Base-by-base conservation (phyloP, 805 yeast species). In the Ogataea glucozyma region DNA sequence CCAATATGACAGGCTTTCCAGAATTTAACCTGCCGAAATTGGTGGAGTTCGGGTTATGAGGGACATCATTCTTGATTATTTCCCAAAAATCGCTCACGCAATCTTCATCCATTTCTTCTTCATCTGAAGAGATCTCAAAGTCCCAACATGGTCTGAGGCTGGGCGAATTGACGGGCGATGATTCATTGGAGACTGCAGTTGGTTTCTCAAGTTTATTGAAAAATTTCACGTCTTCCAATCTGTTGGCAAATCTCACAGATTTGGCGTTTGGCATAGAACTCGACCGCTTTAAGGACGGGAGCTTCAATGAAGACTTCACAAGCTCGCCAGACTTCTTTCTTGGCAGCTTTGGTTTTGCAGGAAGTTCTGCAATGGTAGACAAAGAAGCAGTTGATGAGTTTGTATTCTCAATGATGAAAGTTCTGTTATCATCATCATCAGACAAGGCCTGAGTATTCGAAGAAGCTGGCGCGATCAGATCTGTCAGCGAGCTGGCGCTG, bases 201-300 rank as follows among this genome's bases (percentile, higher is more conserved):
- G 89, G 88, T 48, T 75, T 76, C 38, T 77, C 82, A 20, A 64
- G 60, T 31, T 80, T 81, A 52, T 79, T 78, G 57, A 84, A 83
- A 54, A 77, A 76, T 60, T 83, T 83, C 43, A 84, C 74, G 30
- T 79, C 79, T 40, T 79, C 81, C 44, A 83, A 65, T 38, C 76
- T 67, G 5, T 75, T 60, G 1, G 88, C 85, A 60, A 83, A 83
- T 41, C 87, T 66, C 31, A 83, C 89, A 6, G 78, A 75, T 58
- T 81, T 82, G 10, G 66, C 49, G 43, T 63, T 63, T 14, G 83
- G 86, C 57, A 82, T 73, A 0, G 83, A 71, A 51, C 57, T 69
- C 43, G 64, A 71, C 54, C 69, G 61, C 32, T 48, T 50, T 24
- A 72, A 49, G 6, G 64, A 58, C n/a, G 72, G 68, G 19, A 75